Evolutionary conservation across 139 green algal genomes (phyloP), one percentile per base, ranked within the genome.

Genomic region (Astrephomene gubernaculifera): DNA sequence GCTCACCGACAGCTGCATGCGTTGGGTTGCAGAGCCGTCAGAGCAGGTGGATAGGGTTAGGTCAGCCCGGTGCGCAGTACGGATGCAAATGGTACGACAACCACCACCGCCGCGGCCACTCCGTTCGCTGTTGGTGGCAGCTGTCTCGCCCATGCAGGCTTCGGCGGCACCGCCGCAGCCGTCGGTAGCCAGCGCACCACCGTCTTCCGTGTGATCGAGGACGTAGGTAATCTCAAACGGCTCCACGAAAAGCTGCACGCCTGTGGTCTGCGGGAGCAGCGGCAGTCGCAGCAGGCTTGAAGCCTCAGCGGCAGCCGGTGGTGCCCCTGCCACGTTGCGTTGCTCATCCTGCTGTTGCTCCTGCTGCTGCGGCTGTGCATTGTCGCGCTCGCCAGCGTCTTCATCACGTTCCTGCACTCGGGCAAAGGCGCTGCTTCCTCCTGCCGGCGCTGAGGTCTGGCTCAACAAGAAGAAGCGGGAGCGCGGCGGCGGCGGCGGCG

Each of bases 221-320:
- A 82, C 21, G 87, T 82, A 90, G 2, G 61, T 65, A 27, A 90
- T 17, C 24, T 79, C 36, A 35, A 86, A 86, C 6, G 85, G 81
- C 82, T 67, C 54, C 21, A 90, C n/a, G 25, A 41, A 49, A 27
- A 90, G 29, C 54, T 88, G 75, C 22, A 90, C 31, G n/a, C 10
- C 38, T 0, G 57, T 60, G 68, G 49, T 83, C 44, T 36, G 70
- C 19, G 41, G 33, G 14, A 81, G 57, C 27, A 43, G 69, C 29
- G 81, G 81, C 54, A 87, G 81, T 29, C 70, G 70, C 6, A 29
- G 27, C 57, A 65, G 17, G 19, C 19, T 22, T 6, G 57, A 65
- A 22, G 49, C 49, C 49, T 17, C 17, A 17, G 49, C 49, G 17
- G 65, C 33, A 19, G 61, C 68, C n/a, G 29, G n/a, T n/a, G n/a